A percentile compares a stretch with the other conserved stretches of the same genome.
Conservation (phyloP, 257 asterid genomes). For the Apocynum venetum region DNA sequence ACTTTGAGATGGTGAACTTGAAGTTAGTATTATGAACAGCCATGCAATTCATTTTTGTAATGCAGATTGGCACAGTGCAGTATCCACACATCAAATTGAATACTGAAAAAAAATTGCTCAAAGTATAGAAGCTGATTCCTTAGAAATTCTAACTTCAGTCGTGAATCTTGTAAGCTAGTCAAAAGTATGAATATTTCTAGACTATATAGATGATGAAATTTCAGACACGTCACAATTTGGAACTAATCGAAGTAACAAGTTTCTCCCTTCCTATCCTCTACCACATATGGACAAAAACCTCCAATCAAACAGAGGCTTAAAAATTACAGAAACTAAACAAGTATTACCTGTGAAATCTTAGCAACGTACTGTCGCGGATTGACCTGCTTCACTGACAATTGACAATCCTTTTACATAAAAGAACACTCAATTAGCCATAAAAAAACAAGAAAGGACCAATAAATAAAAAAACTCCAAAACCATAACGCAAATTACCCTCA, state of each 20-base stretch:
- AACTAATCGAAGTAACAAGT: neutral
- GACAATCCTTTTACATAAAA: conserved; percentile 59
- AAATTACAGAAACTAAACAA: neutral
- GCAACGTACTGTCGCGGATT: conserved; percentile 99
- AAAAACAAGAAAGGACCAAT: neutral
- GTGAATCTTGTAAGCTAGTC: neutral
- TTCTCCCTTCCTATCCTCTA: neutral
- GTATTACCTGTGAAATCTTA: conserved; percentile 77
- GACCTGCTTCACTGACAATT: conserved; percentile 93
- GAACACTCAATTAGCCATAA: neutral
- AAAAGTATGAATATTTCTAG: neutral
- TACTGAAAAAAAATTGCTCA: neutral
- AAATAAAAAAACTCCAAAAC: neutral
- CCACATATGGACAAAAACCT: neutral
- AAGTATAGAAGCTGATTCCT: neutral
- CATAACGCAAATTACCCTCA: conserved; percentile 46
- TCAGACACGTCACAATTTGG: neutral
- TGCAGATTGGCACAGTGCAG: neutral
- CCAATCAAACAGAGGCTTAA: neutral
- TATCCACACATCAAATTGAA: neutral
- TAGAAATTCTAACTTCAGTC: neutral
- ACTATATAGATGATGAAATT: neutral
- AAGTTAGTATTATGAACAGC: neutral
- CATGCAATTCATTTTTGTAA: neutral
- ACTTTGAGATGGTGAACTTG: neutral